Evolutionary conservation across 768 basidiomycete species (phyloP).

Genomic region (Amanita thiersii): DNA sequence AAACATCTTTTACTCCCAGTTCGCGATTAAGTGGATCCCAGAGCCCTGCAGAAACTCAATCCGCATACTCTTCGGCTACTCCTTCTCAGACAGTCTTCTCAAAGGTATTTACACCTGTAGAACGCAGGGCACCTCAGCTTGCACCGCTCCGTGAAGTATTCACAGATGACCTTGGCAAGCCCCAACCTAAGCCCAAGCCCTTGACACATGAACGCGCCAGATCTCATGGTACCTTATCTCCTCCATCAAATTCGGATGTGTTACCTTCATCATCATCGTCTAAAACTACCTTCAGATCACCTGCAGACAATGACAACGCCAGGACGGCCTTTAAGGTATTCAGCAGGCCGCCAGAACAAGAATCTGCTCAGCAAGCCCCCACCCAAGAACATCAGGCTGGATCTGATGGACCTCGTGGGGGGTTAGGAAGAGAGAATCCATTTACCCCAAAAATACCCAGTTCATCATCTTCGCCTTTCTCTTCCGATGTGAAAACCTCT

Average conservation of each 20-base stretch:
- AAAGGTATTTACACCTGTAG: slow-evolving; percentile 59
- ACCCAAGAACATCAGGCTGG: slow-evolving; percentile 14
- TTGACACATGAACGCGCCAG: slow-evolving; percentile 33
- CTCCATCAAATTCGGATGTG: slow-evolving; percentile 15
- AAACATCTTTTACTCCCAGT: slow-evolving; percentile 23
- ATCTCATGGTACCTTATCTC: slow-evolving; percentile 25
- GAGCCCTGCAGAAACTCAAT: slow-evolving; percentile 20
- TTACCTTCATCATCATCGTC: slow-evolving; percentile 9
- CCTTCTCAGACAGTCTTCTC: slow-evolving; percentile 40
- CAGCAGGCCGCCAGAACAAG: slow-evolving; percentile 55
- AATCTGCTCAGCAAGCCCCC: slow-evolving; percentile 4
- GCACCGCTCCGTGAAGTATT: slow-evolving; percentile 36
- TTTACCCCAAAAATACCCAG: slow-evolving; percentile 40
- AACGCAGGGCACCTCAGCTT: slow-evolving; percentile 22
- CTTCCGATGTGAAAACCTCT: slow-evolving; percentile 17
- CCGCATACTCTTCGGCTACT: slow-evolving; percentile 16
- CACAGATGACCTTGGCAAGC: slow-evolving; percentile 36
- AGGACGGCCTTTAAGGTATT: slow-evolving; percentile 60
- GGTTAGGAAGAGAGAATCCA: slow-evolving; percentile 19
- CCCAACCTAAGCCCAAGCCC: slow-evolving; percentile 25
- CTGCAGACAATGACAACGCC: slow-evolving; percentile 31
- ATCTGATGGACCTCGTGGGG: neutral
- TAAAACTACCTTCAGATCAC: slow-evolving; percentile 26
- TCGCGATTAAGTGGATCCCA: slow-evolving; percentile 13
- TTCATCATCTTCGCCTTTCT: slow-evolving; percentile 30